Evolutionary conservation across 1,139 yeast species (phyloP).

Genomic region (Candida pseudoviswanathii): DNA sequence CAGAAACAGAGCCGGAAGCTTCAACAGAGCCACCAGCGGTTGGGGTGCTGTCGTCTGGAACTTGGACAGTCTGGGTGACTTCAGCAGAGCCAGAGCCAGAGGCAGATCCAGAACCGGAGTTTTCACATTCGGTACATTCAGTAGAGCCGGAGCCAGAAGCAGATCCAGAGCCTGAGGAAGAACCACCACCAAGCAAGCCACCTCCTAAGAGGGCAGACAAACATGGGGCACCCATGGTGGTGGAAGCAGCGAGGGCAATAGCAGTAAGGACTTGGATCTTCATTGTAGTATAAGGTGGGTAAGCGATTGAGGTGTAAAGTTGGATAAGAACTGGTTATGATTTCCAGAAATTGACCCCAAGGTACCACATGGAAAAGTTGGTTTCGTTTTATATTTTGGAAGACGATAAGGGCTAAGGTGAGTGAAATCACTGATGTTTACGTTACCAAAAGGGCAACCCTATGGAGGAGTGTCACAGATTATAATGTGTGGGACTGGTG

Average conservation of each 20-base stretch:
- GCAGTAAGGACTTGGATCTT: constrained; percentile 2
- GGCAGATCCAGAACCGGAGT: neutral
- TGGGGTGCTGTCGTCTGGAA: neutral
- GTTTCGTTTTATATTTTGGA: neutral
- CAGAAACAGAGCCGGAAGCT: neutral
- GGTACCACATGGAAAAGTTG: neutral
- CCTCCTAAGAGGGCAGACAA: neutral
- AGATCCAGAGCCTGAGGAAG: neutral
- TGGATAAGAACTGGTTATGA: neutral
- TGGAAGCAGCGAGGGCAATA: neutral
- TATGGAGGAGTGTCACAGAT: neutral
- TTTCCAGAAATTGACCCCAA: neutral
- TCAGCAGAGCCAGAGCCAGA: neutral
- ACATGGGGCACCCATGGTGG: constrained; percentile 1
- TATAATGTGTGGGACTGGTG: neutral
- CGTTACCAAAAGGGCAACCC: too few relatives aligned
- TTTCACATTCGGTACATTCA: neutral
- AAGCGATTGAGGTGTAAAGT: neutral
- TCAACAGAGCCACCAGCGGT: neutral
- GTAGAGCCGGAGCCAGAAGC: neutral
- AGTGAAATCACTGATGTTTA: too few relatives aligned
- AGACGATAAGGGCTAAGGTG: too few relatives aligned
- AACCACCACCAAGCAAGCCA: neutral
- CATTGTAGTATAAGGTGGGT: neutral
- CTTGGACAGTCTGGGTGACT: neutral